Evolutionary conservation across 306 rosid species (phyloP).

Genomic region (Canavalia gladiata): DNA sequence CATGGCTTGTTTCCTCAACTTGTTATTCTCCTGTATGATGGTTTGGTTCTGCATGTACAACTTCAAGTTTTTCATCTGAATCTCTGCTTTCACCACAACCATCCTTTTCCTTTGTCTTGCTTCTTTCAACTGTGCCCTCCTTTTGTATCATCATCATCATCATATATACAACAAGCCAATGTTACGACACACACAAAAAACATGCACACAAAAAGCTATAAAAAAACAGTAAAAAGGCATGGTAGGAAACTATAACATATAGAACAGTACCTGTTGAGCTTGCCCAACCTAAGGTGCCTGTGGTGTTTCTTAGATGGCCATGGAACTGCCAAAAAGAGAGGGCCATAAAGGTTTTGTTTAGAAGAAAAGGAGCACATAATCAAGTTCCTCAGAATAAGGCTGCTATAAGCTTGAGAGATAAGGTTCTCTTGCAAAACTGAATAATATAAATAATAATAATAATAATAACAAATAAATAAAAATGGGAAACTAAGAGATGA

Average conservation of each 20-base stretch:
- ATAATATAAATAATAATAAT: neutral
- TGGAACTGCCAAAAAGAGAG: constrained; percentile 45
- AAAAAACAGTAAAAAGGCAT: neutral
- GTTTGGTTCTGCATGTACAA: constrained; percentile 77
- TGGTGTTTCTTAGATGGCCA: constrained; percentile 56
- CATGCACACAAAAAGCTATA: neutral
- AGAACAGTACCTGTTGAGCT: constrained; percentile 65
- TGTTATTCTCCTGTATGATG: constrained; percentile 82
- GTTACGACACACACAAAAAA: constrained; percentile 15
- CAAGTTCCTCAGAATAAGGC: neutral
- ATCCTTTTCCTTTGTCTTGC: constrained; percentile 52
- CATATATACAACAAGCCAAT: neutral
- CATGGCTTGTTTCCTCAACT: constrained; percentile 81
- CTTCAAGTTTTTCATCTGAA: constrained; percentile 83
- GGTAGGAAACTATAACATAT: neutral
- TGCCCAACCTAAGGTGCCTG: constrained; percentile 52
- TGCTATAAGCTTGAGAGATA: constrained; percentile 40
- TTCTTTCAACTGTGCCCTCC: constrained; percentile 56
- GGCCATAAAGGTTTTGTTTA: constrained; percentile 44
- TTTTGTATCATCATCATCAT: constrained; percentile 52
- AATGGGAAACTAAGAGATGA: constrained; percentile 35
- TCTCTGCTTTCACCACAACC: constrained; percentile 59
- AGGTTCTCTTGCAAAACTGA: constrained; percentile 35
- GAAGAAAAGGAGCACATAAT: constrained; percentile 67
- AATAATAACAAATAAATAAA: neutral